Evolutionary conservation across 2,329 filamentous ascomycete genomes (phyloP).

Genomic region (Cercospora canescens): DNA sequence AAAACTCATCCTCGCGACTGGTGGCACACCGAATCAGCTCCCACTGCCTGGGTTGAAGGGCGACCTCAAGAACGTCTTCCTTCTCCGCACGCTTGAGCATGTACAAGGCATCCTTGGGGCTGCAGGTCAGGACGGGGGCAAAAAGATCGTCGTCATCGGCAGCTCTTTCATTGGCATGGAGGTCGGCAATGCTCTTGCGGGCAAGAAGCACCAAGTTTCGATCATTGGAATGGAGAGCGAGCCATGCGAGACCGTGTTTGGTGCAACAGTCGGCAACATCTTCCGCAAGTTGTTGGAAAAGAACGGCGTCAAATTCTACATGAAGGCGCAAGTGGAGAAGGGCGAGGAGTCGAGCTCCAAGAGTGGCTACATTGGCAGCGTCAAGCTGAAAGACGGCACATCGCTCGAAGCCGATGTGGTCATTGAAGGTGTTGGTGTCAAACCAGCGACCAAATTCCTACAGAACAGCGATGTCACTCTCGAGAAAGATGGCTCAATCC

Average conservation of each 20-base stretch:
- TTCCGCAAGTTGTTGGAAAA: constrained; percentile 79
- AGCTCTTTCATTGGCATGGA: constrained; percentile 99
- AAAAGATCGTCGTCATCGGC: constrained; percentile 90
- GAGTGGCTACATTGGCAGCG: constrained; percentile 71
- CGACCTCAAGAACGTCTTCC: constrained; percentile 82
- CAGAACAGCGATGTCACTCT: constrained; percentile 71
- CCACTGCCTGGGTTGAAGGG: constrained; percentile 81
- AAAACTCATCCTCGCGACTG: constrained; percentile 88
- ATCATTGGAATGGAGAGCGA: constrained; percentile 86
- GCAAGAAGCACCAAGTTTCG: constrained; percentile 78
- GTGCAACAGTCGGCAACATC: constrained; percentile 74
- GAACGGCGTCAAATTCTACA: constrained; percentile 84
- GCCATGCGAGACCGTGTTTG: constrained; percentile 84
- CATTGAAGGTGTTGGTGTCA: constrained; percentile 86
- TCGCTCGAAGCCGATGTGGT: constrained; percentile 83
- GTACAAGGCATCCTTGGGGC: constrained; percentile 74
- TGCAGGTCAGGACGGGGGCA: constrained; percentile 74
- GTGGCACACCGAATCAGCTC: constrained; percentile 72
- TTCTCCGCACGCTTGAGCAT: constrained; percentile 75
- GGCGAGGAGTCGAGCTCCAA: constrained; percentile 71
- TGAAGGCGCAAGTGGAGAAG: constrained; percentile 79
- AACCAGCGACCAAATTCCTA: constrained; percentile 81
- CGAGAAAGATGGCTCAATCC: constrained; percentile 81
- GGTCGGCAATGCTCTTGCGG: constrained; percentile 75
- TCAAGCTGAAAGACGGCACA: constrained; percentile 84